These are phyloP conservation scores for Hericium erinaceus DNA, from an alignment of 768 basidiomycete genomes.

Conservation along the genomic window DNA sequence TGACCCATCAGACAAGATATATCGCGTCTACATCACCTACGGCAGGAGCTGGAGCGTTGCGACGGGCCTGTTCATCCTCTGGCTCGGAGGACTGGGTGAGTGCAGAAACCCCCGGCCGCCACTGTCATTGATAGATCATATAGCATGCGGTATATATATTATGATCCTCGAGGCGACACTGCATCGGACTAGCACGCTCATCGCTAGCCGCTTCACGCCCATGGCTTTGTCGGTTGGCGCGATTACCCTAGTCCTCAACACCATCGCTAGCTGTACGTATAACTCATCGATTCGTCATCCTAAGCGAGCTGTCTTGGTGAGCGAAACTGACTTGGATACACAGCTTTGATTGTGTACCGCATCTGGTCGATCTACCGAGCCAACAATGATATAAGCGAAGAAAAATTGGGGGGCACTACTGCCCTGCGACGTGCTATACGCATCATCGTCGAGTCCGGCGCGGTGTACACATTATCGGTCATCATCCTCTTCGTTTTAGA, in stretches of 20 bases:
- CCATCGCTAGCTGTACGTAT: not conserved
- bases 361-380: not conserved
- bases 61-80: slow-evolving; percentile 12
- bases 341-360: not conserved
- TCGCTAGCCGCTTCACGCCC: not conserved
- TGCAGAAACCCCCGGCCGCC: not conserved
- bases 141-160: slow-evolving; percentile 1
- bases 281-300: no score
- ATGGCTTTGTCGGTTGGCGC: not conserved
- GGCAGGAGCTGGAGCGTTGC: slow-evolving; percentile 12
- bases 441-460: slow-evolving; percentile 23
- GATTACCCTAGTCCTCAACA: not conserved
- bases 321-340: no score
- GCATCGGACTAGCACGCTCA: not conserved
- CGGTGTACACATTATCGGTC: slow-evolving; percentile 18
- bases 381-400: no score
- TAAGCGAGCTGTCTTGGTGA: no score
- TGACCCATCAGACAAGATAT: slow-evolving; percentile 1
- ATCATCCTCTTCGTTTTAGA: slow-evolving; percentile 15
- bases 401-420: not conserved
- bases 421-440: slow-evolving; percentile 14
- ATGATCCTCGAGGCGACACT: slow-evolving; percentile 4
- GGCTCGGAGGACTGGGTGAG: slow-evolving; percentile 12
- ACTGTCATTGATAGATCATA: no score
- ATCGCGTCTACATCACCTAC: slow-evolving; percentile 20